Evolutionary conservation across 2,329 filamentous ascomycete genomes (phyloP).

Genomic region (Botryotinia globosa): DNA sequence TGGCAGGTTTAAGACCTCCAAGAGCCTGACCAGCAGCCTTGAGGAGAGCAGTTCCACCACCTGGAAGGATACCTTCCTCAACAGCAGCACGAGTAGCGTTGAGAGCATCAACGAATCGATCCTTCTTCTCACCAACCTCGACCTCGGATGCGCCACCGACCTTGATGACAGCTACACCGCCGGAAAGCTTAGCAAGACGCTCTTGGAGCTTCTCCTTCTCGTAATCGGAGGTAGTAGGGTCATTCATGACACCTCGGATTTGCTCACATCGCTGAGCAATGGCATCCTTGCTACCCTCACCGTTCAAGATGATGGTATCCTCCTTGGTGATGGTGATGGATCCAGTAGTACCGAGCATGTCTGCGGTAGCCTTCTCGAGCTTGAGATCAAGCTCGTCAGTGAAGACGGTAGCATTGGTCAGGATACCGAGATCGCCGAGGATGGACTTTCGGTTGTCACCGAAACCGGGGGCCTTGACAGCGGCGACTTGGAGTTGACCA

Average conservation of each 20-base stretch:
- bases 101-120: constrained; percentile 95
- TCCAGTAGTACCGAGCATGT: constrained; percentile 94
- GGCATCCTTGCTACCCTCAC: constrained; percentile 89
- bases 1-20: constrained; percentile 75
- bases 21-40: constrained; percentile 94
- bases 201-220: constrained; percentile 99
- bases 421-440: constrained; percentile 90
- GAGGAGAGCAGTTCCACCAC: constrained; percentile 95
- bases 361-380: constrained; percentile 94
- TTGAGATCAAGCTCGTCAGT: constrained; percentile 98
- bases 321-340: constrained; percentile 99
- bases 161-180: constrained; percentile 99
- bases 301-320: constrained; percentile 98
- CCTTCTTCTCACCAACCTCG: constrained; percentile 99
- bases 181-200: constrained; percentile 97
- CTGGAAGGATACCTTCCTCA: constrained; percentile 97
- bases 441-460: constrained; percentile 99
- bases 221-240: constrained; percentile 94
- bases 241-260: constrained; percentile 94
- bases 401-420: constrained; percentile 97
- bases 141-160: constrained; percentile 97
- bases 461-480: constrained; percentile 98
- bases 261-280: constrained; percentile 97
- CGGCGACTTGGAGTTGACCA: constrained; percentile 96
- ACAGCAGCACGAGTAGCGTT: constrained; percentile 98